These are phyloP conservation scores for Ilyonectria robusta DNA, from an alignment of 2,329 filamentous ascomycete species.

Conservation along the genomic window DNA sequence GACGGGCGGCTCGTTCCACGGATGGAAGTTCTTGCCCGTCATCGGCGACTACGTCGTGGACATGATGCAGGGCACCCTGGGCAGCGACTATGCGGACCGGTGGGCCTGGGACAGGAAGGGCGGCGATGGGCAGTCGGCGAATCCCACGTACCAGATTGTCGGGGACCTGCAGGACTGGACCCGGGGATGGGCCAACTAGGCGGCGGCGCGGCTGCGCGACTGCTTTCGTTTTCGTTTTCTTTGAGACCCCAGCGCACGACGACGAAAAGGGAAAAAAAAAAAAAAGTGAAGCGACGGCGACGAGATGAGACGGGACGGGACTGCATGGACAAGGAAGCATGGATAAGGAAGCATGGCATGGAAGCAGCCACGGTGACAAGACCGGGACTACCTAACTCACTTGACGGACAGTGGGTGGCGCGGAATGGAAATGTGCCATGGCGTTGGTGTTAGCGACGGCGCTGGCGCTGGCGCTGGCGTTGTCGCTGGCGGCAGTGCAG, in stretches of 20 bases:
- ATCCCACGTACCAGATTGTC: constrained; percentile 59
- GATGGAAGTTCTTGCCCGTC: constrained; percentile 75
- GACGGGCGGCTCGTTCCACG: constrained; percentile 74
- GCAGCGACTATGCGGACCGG: constrained; percentile 54
- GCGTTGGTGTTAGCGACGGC: constrained; percentile 18
- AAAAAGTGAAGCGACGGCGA: not conserved
- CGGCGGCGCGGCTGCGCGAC: not conserved
- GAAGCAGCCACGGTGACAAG: not conserved
- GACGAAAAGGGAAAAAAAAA: not conserved
- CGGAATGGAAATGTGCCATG: not conserved
- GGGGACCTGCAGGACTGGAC: constrained; percentile 58
- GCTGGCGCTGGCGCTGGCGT: constrained; percentile 19
- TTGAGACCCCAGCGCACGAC: not conserved
- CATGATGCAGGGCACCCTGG: constrained; percentile 60
- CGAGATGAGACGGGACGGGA: too few species aligned
- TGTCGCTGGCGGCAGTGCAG: constrained; percentile 17
- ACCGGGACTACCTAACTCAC: not conserved
- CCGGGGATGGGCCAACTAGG: constrained; percentile 48
- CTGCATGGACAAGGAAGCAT: too few species aligned
- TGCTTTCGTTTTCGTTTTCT: not conserved
- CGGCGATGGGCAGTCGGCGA: constrained; percentile 57
- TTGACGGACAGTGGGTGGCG: not conserved
- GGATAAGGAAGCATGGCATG: not conserved
- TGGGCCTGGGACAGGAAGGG: constrained; percentile 64
- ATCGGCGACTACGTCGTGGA: constrained; percentile 72